phyloP scores from a whole-genome alignment of 441 rosid genomes.

The Metrosideros polymorpha region DNA sequence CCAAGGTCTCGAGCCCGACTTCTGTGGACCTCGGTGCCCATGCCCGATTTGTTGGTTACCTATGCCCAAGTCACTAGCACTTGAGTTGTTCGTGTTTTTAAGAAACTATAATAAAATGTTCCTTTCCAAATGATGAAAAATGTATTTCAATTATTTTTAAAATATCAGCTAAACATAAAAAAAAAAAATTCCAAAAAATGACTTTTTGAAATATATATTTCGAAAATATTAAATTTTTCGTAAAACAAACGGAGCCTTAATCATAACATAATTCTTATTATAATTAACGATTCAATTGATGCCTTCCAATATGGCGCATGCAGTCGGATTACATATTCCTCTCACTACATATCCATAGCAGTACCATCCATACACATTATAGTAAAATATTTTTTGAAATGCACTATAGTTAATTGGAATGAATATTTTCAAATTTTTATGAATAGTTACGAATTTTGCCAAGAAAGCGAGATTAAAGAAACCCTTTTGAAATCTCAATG shows the following conservation, averaged over 20 bases:
- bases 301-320: neutral
- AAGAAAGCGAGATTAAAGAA: too few species aligned
- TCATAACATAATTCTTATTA: neutral
- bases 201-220: neutral
- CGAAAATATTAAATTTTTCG: neutral
- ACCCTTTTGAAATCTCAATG: too few species aligned
- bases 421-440: too few species aligned
- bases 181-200: fast-evolving
- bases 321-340: neutral
- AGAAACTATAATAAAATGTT: neutral
- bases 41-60: fast-evolving
- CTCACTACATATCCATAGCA: neutral
- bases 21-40: fast-evolving
- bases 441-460: too few species aligned
- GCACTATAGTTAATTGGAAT: too few species aligned
- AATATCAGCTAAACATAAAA: neutral
- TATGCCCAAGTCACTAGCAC: fast-evolving
- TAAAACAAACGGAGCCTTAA: neutral
- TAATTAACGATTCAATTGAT: neutral
- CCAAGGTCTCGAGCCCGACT: neutral
- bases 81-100: neutral
- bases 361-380: neutral
- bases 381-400: too few species aligned
- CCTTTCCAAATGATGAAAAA: neutral
- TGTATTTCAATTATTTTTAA: neutral